These are phyloP conservation scores for Auricularia auricula-judae DNA, from an alignment of 768 basidiomycete species.

Conservation along the genomic window DNA sequence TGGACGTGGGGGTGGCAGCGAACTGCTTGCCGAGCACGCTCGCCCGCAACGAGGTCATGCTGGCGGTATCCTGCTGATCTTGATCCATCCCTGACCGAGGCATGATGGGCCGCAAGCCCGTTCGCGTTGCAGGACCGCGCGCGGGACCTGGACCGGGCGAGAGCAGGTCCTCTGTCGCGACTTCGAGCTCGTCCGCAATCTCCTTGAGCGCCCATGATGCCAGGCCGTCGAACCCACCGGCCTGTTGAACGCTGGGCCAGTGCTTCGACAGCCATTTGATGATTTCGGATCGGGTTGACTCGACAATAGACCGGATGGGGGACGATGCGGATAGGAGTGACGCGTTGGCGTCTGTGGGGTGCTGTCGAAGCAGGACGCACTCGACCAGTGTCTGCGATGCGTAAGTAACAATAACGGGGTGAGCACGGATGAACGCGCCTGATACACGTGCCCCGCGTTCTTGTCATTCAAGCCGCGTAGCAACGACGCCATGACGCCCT, in stretches of 20 bases:
- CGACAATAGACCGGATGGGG: slow-evolving; percentile 58
- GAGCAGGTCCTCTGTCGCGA: slow-evolving; percentile 63
- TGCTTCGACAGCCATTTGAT: slow-evolving; percentile 65
- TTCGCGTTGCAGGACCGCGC: slow-evolving; percentile 25
- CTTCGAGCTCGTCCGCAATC: slow-evolving; percentile 73
- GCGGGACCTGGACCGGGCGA: slow-evolving; percentile 11
- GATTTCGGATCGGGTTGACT: slow-evolving; percentile 53
- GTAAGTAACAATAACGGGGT: not conserved
- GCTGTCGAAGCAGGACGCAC: slow-evolving; percentile 56
- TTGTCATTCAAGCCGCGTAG: slow-evolving; percentile 50
- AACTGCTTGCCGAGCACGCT: slow-evolving; percentile 27
- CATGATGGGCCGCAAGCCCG: slow-evolving; percentile 9
- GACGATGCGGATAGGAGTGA: slow-evolving; percentile 64
- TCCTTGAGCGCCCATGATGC: slow-evolving; percentile 85
- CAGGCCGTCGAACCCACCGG: slow-evolving; percentile 72
- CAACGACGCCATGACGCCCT: slow-evolving; percentile 59
- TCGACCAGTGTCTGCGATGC: slow-evolving; percentile 54
- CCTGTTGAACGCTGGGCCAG: slow-evolving; percentile 64
- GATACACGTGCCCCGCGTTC: slow-evolving; percentile 63
- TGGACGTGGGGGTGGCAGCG: not conserved
- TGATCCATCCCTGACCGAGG: slow-evolving; percentile 14
- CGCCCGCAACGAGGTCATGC: slow-evolving; percentile 35
- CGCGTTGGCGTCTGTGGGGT: slow-evolving; percentile 42
- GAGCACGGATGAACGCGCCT: slow-evolving; percentile 32
- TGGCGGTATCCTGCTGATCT: slow-evolving; percentile 27